Evolutionary conservation across 176 grass and related monocot genomes (phyloP), one percentile per base, ranked within the genome.

Genomic region (Paspalum vaginatum): DNA sequence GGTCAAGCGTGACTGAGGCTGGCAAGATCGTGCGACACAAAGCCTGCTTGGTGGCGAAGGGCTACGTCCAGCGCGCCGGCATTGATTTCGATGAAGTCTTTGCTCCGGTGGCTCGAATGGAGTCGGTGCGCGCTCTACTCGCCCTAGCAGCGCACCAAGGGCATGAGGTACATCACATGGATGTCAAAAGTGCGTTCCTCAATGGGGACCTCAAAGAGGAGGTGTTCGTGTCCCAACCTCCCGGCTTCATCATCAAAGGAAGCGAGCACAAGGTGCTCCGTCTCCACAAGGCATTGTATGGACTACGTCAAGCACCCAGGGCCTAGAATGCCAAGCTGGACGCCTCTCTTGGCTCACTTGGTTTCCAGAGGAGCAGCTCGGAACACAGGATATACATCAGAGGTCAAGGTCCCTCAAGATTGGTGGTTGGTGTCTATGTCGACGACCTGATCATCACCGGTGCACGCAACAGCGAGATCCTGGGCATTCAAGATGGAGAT

Each of bases 341-440:
- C 13, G 8, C 1, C 14, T 15, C 4, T 5, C 48, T 50, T 5
- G 13, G 12, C 4, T 1, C 13, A 4, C 48, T 53, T 2, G 17
- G 51, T 1, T 53, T 53, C 51, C 17, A 5, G 4, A 6, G 17
- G 16, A 7, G 51, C 16, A 7, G 0, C 2, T 18, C 15, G 0
- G 17, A 53, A 0, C 51, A 53, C 17, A 17, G 17, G 2, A 20
- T 54, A 2, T n/a, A 54, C 51, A 54, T 16, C 6, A 20, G 2
- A 6, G 7, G 17, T 6, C 5, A 1, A 1, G 5, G 0, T 3
- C 2, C 15, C 0, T 51, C 5, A 2, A 3, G 15, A 0, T 13
- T 54, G 52, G 52, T 54, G 52, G 52, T 54, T 1, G 7, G 52
- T 0, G 6, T n/a, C 18, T n/a, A 54, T 8, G 17, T n/a, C 20